Base-by-base conservation (phyloP, 2,329 filamentous ascomycete genomes). In the Penicillium psychrosexuale region DNA sequence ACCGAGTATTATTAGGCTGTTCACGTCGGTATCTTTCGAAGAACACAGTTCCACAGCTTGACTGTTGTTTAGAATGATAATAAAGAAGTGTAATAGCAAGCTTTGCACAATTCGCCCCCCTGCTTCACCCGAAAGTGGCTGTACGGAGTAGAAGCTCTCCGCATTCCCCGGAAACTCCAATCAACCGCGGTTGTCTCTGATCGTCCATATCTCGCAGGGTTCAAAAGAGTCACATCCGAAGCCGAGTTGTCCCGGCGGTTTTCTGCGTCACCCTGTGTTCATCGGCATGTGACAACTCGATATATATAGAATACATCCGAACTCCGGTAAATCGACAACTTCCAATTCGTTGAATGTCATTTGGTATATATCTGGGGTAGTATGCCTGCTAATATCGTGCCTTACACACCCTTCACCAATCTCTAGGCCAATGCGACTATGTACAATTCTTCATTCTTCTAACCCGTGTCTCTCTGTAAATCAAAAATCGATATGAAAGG, bases 111-210 rank as follows among this genome's bases (percentile, higher is more conserved):
- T 43, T 54, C 56, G n/a, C 15, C 39, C 56, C 56, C 51, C 56
- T 58, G 48, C 33, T 51, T 43, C 37, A 50, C 49, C 56, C 58
- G 58, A 54, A 38, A 15, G 40, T 44, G 48, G 37, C 45, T 39
- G 40, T 36, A 36, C 19, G 19, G n/a, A 53, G 48, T 27, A 34
- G 19, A 19, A 24, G 22, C 22, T 27, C 28, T 53, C 55, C 58
- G 50, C 28, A 19, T 37, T 1, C 13, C 7, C 13, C 36, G 47
- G 47, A 49, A 54, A 47, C 43, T 49, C 58, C 59, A 63, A 64
- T 62, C 51, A 57, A 53, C 62, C 62, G 59, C 61, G 61, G 62
- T 47, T 54, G n/a, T 36, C 34, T 24, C 22, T 46, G 31, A n/a
- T 17, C 30, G 22, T 13, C 17, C 37, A 43, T 40, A 42, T 42